phyloP scores from a whole-genome alignment of 2,329 filamentous ascomycete genomes.

The Aureobasidium lini region DNA sequence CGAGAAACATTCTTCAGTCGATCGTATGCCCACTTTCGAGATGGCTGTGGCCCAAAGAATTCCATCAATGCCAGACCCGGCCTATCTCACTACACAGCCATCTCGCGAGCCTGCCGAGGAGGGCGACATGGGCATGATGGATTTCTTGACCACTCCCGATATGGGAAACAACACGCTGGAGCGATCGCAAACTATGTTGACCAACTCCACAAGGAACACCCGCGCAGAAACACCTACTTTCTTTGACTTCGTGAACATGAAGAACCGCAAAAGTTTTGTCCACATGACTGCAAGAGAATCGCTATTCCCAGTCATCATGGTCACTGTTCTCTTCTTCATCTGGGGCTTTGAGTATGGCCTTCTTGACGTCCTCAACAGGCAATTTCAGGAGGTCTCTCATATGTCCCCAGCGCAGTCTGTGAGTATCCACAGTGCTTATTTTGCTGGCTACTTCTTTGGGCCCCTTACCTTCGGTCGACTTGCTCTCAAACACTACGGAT shows the following conservation, averaged over 20 bases:
- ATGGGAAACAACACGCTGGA: constrained; percentile 24
- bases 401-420: constrained; percentile 57
- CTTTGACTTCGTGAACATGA: constrained; percentile 71
- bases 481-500: constrained; percentile 52
- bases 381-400: constrained; percentile 55
- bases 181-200: constrained; percentile 26
- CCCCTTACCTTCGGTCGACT: constrained; percentile 58
- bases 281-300: constrained; percentile 57
- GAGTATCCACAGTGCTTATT: constrained; percentile 64
- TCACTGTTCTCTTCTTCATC: constrained; percentile 75
- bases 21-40: constrained; percentile 12
- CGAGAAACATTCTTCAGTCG: constrained; percentile 23
- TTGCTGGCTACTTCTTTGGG: constrained; percentile 62
- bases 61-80: constrained; percentile 19
- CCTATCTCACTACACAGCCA: constrained; percentile 1
- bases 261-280: constrained; percentile 62
- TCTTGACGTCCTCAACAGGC: constrained; percentile 70
- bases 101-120: constrained; percentile 8
- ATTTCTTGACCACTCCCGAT: constrained; percentile 47
- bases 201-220: constrained; percentile 32
- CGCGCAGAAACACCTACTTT: constrained; percentile 43
- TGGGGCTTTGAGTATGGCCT: constrained; percentile 91
- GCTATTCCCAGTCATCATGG: constrained; percentile 63
- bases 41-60: constrained; percentile 21
- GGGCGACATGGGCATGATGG: constrained; percentile 38